Evolutionary conservation across 2,329 filamentous ascomycete genomes (phyloP), one percentile per base, ranked within the genome.

Genomic region (Botrytis paeoniae): DNA sequence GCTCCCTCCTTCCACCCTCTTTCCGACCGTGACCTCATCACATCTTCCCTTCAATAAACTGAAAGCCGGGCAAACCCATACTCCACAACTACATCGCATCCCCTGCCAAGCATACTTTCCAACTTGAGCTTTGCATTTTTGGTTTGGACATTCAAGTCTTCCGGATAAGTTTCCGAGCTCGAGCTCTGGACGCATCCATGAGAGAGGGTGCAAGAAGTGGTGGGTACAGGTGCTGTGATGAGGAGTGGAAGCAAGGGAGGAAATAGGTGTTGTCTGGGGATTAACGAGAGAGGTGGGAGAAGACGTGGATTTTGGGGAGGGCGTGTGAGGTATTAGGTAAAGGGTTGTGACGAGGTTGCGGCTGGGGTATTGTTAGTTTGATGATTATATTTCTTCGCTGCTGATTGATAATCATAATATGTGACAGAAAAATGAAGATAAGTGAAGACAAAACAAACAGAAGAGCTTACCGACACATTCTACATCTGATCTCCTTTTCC

Each of bases 31-130:
- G 39, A 80, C 74, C 78, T 97, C 91, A 81, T 98, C 96, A 54
- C 98, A 91, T 77, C 91, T 91, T 70, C 92, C 91, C 82, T 91
- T 93, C 71, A 94, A 91, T 75, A 98, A 85, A 75, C 92, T 95
- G 81, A 99, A 96, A 0, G 92, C 95, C 14, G 96, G 95, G 69
- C 94, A 93, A 35, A 98, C 87, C 95, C 96, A 98, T 75, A 91
- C 89, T 54, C 92, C 90, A 82, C 96, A 99, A 80, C 90, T 96
- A 84, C 96, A 99, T 81, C 90, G 91, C 86, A 98, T 92, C 22
- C 96, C 96, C 81, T 97, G 94, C 96, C 96, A 99, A 70, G 95
- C 93, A 80, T 98, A 99, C 78, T 96, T 93, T 57, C 96, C 96
- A 65, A 98, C 89, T 70, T 93, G 94, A 59, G 93, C 90, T 64